Percentiles rank a stretch among this genome's conserved stretches.
Conservation (phyloP, 2,329 filamentous ascomycete genomes). For the Penicillium digitatum region DNA sequence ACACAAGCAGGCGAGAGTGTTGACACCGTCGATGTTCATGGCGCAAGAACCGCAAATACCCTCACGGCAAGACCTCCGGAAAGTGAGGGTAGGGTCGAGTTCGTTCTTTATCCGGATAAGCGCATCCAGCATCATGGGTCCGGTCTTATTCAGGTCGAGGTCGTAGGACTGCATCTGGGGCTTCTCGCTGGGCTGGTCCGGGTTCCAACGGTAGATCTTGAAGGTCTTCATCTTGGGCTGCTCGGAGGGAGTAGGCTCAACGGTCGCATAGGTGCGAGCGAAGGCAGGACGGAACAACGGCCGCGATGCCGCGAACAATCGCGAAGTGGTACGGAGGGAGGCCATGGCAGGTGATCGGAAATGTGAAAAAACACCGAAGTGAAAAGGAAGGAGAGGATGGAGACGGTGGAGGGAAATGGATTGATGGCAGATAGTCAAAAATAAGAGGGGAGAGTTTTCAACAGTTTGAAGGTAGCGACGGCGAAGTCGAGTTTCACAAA, state of each 20-base stretch:
- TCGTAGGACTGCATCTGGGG: conserved; percentile 93
- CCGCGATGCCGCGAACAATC: conserved; percentile 42
- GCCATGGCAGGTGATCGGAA: conserved; percentile 40
- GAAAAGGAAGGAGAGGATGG: conserved; percentile 2
- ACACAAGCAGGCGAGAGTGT: conserved; percentile 97
- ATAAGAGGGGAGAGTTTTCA: conserved; percentile 3
- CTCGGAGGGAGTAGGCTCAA: conserved; percentile 56
- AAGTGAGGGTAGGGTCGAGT: conserved; percentile 91
- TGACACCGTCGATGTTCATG: conserved; percentile 99
- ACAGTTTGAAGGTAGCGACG: not conserved
- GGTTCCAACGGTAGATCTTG: conserved; percentile 98
- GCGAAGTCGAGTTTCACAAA: conserved; percentile 4
- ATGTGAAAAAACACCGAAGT: conserved; percentile 10
- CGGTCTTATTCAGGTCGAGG: conserved; percentile 96
- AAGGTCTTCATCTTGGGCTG: conserved; percentile 79
- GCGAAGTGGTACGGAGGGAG: conserved; percentile 48
- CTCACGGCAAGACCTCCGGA: conserved; percentile 92
- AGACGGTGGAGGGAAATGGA: not conserved
- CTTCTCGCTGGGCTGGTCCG: conserved; percentile 86
- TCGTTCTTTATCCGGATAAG: conserved; percentile 99
- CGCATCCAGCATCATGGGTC: conserved; percentile 96
- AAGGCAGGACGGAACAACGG: conserved; percentile 43
- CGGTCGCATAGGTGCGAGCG: conserved; percentile 48
- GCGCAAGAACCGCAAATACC: conserved; percentile 98
- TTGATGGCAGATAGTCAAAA: not conserved